A percentile compares a stretch with the other conserved stretches of the same genome.
phyloP scores from a whole-genome alignment of 2,329 filamentous ascomycete species.

The Metarhizium rileyi region DNA sequence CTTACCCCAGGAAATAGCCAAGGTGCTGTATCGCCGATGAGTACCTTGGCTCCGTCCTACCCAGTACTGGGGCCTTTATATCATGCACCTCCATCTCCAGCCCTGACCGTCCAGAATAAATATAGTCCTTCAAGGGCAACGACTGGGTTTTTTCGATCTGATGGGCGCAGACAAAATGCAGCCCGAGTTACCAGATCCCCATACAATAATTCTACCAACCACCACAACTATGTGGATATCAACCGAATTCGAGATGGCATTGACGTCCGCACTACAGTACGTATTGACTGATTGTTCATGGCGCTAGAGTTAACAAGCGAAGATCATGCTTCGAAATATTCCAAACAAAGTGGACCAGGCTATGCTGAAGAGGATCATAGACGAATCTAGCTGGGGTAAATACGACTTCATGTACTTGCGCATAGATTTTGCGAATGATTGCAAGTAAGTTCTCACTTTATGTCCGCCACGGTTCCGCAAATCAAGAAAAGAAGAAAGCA shows the following conservation, averaged over 20 bases:
- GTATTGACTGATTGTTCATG: conserved; percentile 16
- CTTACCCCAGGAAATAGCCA: conserved; percentile 10
- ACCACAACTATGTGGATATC: conserved; percentile 55
- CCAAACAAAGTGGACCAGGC: conserved; percentile 78
- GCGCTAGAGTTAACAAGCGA: conserved; percentile 6
- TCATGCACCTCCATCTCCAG: conserved; percentile 24
- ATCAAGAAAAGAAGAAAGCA: neutral
- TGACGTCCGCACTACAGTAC: conserved; percentile 67
- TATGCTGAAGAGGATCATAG: conserved; percentile 69
- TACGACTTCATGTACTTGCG: conserved; percentile 95
- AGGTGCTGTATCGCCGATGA: conserved; percentile 15
- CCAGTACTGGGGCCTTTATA: conserved; percentile 20
- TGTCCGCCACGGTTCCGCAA: conserved; percentile 1
- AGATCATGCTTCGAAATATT: conserved; percentile 94
- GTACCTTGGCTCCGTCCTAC: conserved; percentile 21
- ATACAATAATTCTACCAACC: conserved; percentile 37
- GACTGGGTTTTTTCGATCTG: conserved; percentile 23
- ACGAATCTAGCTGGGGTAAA: conserved; percentile 66
- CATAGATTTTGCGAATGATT: conserved; percentile 77
- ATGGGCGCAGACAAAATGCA: conserved; percentile 39
- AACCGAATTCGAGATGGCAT: conserved; percentile 52
- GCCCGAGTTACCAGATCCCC: conserved; percentile 34
- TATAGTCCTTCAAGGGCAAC: conserved; percentile 30
- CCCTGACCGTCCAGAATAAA: conserved; percentile 25
- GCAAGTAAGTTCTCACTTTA: conserved; percentile 53